Evolutionary conservation across 1,284 basidiomycete genomes (phyloP).

Genomic region (Cutaneotrichosporon dermatis): DNA sequence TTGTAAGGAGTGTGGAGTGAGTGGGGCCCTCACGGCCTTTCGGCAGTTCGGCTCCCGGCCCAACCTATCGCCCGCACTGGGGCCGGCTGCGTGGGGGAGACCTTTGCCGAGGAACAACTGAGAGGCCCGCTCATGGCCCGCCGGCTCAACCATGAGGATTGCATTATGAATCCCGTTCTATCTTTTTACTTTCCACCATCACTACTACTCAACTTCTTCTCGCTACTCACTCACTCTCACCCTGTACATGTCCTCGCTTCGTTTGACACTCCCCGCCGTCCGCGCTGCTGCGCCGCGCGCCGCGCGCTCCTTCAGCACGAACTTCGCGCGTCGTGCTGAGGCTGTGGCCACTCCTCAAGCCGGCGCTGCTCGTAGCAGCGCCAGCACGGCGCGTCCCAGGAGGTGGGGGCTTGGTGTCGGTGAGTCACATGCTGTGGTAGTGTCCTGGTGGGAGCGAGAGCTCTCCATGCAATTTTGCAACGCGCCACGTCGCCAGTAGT

Average conservation of each 20-base stretch:
- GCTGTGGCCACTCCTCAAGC: background rate
- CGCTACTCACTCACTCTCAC: background rate
- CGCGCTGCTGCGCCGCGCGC: background rate
- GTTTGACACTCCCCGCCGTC: slow-evolving; percentile 9
- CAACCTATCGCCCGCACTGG: too few relatives aligned
- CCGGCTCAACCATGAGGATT: too few relatives aligned
- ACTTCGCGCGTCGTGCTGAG: background rate
- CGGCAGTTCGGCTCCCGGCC: background rate
- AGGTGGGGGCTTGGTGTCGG: slow-evolving; percentile 8
- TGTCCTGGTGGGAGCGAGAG: too few relatives aligned
- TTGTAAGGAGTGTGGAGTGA: background rate
- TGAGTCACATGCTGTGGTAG: background rate
- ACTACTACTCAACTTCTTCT: too few relatives aligned
- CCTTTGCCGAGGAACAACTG: background rate
- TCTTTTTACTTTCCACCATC: too few relatives aligned
- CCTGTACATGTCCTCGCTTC: slow-evolving; percentile 6
- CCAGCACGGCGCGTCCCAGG: background rate
- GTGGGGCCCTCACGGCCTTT: background rate
- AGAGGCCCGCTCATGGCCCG: too few relatives aligned
- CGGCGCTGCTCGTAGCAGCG: background rate
- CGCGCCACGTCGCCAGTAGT: too few relatives aligned
- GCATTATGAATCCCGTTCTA: too few relatives aligned
- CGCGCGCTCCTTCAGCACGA: background rate
- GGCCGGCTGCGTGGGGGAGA: too few relatives aligned
- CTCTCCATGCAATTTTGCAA: too few relatives aligned